Evolutionary conservation across 257 asterid genomes (phyloP), one percentile per base, ranked within the genome.

Genomic region (Prunella vulgaris): DNA sequence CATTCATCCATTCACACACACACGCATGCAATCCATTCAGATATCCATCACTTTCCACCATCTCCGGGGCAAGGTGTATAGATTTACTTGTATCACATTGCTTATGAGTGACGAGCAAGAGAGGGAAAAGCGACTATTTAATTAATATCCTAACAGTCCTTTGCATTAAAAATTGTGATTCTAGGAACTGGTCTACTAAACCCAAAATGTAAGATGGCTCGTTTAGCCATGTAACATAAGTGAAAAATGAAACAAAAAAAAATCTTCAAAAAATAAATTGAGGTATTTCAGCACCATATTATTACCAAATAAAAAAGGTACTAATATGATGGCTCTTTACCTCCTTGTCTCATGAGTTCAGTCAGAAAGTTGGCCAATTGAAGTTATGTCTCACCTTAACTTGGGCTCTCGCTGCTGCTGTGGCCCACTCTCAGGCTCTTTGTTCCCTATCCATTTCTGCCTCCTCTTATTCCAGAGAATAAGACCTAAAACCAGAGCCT

Each of bases 401-500:
- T 60, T 84, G 76, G 93, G 95, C 75, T 88, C 97, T 25, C 57
- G 82, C 48, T 38, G 83, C 70, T 81, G 79, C 67, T 78, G 82
- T 60, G 83, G 42, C 46, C 20, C 76, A 35, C 37, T 77, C 44
- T 57, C 71, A 0, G 76, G 69, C 77, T 76, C 84, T 78, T 82
- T 86, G 74, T 48, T 84, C 76, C 84, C 85, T 66, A 70, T 37
- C 98, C 97, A 92, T 74, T 85, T 87, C 82, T 81, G 85, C 72
- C 98, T 77, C 69, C n/a, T 83, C 76, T 85, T 90, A 80, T 78
- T 84, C 98, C 98, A 92, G 44, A 65, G 84, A 71, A 80, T 78
- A 67, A 86, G 83, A 76, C 96, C 98, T 92, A 79, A 59, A 74
- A 9, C 60, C 54, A 69, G 49, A 71, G 44, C 61, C 69, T 35